phyloP scores from a whole-genome alignment of 805 yeast species.

The Candida morakotiae region DNA sequence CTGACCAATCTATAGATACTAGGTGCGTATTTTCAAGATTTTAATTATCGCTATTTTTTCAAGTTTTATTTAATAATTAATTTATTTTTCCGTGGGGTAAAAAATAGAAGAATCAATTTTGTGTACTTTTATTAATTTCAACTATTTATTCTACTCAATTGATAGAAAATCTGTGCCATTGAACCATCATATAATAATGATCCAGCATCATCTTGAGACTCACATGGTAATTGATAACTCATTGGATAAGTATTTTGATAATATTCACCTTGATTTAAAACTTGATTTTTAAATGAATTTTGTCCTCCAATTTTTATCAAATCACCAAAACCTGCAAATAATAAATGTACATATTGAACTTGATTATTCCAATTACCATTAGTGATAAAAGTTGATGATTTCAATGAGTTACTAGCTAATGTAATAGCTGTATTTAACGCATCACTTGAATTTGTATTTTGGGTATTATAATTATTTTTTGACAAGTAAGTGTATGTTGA shows the following conservation, averaged over 20 bases:
- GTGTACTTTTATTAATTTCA: too few relatives aligned
- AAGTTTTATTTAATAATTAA: too few relatives aligned
- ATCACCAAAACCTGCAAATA: constrained; percentile 25
- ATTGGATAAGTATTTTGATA: background rate
- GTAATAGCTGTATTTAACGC: constrained; percentile 16
- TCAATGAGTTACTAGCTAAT: constrained; percentile 16
- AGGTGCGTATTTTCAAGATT: too few relatives aligned
- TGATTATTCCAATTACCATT: constrained; percentile 20
- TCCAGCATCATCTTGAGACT: background rate
- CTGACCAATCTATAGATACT: too few relatives aligned
- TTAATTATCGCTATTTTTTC: too few relatives aligned
- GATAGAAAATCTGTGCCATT: constrained; percentile 14
- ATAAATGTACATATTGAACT: constrained; percentile 21
- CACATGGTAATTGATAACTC: background rate
- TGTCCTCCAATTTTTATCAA: constrained; percentile 10
- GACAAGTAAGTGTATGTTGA: constrained; percentile 20
- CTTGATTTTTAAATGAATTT: constrained; percentile 8
- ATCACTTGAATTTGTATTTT: constrained; percentile 6
- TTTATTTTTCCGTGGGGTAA: too few relatives aligned
- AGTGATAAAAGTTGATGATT: constrained; percentile 14
- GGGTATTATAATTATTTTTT: constrained; percentile 10
- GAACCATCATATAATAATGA: constrained; percentile 16
- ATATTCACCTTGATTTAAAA: constrained; percentile 8
- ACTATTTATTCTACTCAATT: constrained; percentile 8
- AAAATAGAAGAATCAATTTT: too few relatives aligned